A percentile compares a stretch with the other conserved stretches of the same genome.
Conservation (phyloP, 176 grass and related monocot species). For the Saccharum officinarum region DNA sequence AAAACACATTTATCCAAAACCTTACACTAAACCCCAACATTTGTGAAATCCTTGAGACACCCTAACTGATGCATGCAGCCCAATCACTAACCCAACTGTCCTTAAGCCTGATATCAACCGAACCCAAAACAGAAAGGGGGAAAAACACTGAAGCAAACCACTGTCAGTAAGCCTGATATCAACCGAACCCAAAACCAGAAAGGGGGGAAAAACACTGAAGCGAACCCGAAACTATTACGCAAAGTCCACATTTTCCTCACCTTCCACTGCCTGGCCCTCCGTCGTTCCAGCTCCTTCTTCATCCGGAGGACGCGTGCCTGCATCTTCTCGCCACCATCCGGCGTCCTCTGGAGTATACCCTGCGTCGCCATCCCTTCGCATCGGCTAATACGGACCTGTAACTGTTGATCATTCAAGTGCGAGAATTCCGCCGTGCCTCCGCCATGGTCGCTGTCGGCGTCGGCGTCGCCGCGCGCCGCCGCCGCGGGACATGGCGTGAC, state of each 20-base stretch:
- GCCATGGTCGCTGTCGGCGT: neutral
- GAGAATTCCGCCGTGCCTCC: neutral
- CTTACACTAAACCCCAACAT: neutral
- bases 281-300: conserved; percentile 35
- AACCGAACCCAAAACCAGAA: neutral
- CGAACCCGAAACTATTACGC: neutral
- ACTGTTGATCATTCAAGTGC: accelerated
- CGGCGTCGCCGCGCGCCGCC: neutral
- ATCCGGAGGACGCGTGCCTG: neutral
- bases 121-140: neutral
- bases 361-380: accelerated
- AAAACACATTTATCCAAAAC: neutral
- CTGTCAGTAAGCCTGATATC: neutral
- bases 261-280: neutral
- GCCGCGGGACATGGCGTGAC: neutral
- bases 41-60: neutral
- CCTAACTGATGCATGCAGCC: neutral
- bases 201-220: neutral
- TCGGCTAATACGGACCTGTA: neutral
- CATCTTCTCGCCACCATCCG: conserved; percentile 13
- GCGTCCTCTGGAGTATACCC: accelerated
- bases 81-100: neutral
- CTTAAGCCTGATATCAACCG: neutral
- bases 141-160: neutral
- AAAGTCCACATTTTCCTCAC: conserved; percentile 39